phyloP scores from a whole-genome alignment of 208 protist genomes.

The Wallacemonas sp. region DNA sequence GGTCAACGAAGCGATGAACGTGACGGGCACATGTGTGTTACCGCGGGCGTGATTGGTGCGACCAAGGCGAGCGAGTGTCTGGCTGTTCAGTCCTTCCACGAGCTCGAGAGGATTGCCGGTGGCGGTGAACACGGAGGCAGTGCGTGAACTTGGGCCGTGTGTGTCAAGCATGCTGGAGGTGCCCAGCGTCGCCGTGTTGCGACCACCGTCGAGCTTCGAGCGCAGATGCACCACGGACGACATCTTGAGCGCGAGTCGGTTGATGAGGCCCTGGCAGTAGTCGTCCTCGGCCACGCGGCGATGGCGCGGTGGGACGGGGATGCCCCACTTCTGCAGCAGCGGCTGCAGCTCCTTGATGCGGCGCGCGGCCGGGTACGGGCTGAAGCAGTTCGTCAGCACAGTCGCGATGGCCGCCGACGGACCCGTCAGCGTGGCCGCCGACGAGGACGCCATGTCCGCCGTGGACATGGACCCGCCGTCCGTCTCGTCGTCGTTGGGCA shows the following conservation, averaged over 20 bases:
- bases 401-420: slow-evolving; percentile 22
- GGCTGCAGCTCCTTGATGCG: slow-evolving; percentile 45
- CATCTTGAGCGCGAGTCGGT: slow-evolving; percentile 28
- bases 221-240: slow-evolving; percentile 9
- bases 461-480: slow-evolving; percentile 15
- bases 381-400: slow-evolving; percentile 42
- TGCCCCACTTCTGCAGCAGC: slow-evolving; percentile 34
- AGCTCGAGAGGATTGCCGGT: neutral
- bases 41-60: too few species aligned
- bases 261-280: slow-evolving; percentile 34
- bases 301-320: slow-evolving; percentile 14
- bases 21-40: neutral
- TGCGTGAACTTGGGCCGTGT: neutral
- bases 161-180: neutral
- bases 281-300: slow-evolving; percentile 26
- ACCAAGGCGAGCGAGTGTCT: neutral
- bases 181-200: neutral
- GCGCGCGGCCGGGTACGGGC: slow-evolving; percentile 32
- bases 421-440: slow-evolving; percentile 22
- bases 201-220: slow-evolving; percentile 1
- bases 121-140: neutral
- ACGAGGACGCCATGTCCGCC: slow-evolving; percentile 24
- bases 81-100: neutral
- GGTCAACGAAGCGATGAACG: neutral
- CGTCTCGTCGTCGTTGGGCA: slow-evolving; percentile 29